Evolutionary conservation across 2,329 filamentous ascomycete genomes (phyloP).

Genomic region (Bipolaris gigantea): DNA sequence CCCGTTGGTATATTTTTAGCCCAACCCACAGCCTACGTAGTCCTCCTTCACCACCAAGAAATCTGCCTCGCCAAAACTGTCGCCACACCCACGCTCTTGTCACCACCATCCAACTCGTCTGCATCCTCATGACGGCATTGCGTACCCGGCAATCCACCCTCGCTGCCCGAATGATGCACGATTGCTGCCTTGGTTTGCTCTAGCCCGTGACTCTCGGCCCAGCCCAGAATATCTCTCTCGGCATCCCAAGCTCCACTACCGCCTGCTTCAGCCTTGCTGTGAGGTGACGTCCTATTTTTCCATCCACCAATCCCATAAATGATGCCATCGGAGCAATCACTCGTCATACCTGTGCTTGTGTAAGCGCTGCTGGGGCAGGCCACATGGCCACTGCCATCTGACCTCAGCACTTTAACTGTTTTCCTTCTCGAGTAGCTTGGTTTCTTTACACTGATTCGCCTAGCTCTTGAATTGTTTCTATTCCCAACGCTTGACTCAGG

Average conservation of each 20-base stretch:
- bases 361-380: slow-evolving; percentile 24
- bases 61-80: slow-evolving; percentile 25
- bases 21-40: slow-evolving; percentile 7
- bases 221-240: slow-evolving; percentile 10
- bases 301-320: slow-evolving; percentile 2
- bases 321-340: slow-evolving; percentile 7
- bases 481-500: slow-evolving; percentile 1
- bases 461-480: slow-evolving; percentile 6
- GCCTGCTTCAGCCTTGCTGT: neutral
- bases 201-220: slow-evolving; percentile 5
- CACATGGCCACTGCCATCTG: slow-evolving; percentile 8
- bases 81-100: slow-evolving; percentile 5
- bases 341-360: slow-evolving; percentile 3
- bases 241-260: neutral
- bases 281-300: neutral
- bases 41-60: slow-evolving; percentile 13
- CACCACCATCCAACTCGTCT: neutral
- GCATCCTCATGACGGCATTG: slow-evolving; percentile 14
- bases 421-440: neutral
- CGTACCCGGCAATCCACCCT: slow-evolving; percentile 5
- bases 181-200: neutral
- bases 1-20: slow-evolving; percentile 20
- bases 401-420: slow-evolving; percentile 15
- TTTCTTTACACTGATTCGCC: neutral
- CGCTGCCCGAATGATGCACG: neutral